Percentiles rank a stretch among this genome's conserved stretches.
phyloP scores from a whole-genome alignment of 441 rosid species.

The Hura crepitans region DNA sequence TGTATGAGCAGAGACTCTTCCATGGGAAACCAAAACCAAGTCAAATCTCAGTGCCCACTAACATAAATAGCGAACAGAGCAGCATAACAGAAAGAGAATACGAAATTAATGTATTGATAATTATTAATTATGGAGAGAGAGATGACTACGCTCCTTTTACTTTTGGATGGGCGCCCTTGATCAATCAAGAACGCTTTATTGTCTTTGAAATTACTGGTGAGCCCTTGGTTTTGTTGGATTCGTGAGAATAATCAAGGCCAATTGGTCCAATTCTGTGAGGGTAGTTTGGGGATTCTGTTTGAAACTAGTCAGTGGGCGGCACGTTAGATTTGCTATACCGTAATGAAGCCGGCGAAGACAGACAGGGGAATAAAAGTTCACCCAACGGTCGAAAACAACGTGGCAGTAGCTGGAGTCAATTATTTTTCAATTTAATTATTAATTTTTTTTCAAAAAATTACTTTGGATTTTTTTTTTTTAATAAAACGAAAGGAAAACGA shows the following conservation, averaged over 20 bases:
- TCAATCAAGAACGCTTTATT: not conserved
- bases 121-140: not conserved
- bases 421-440: too few species aligned
- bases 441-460: not conserved
- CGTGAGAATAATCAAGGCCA: too few species aligned
- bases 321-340: not conserved
- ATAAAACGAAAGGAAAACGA: too few species aligned
- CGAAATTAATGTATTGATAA: not conserved
- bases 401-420: slow-evolving; percentile 5
- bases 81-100: not conserved
- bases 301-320: slow-evolving; percentile 11
- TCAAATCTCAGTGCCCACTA: not conserved
- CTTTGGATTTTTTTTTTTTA: not conserved
- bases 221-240: not conserved
- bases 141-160: not conserved
- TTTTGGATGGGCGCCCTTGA: slow-evolving; percentile 9
- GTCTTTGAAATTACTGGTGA: not conserved
- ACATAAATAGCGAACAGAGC: not conserved
- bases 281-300: not conserved
- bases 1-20: slow-evolving; percentile 29
- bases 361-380: slow-evolving; percentile 1
- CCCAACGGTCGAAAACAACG: slow-evolving; percentile 33
- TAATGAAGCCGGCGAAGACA: slow-evolving; percentile 3
- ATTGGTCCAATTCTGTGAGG: not conserved
- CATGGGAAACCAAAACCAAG: slow-evolving; percentile 26